Percentiles rank a stretch among this genome's conserved stretches.
Conservation (phyloP, 495 filamentous ascomycete genomes). For the Articulospora tetracladia region DNA sequence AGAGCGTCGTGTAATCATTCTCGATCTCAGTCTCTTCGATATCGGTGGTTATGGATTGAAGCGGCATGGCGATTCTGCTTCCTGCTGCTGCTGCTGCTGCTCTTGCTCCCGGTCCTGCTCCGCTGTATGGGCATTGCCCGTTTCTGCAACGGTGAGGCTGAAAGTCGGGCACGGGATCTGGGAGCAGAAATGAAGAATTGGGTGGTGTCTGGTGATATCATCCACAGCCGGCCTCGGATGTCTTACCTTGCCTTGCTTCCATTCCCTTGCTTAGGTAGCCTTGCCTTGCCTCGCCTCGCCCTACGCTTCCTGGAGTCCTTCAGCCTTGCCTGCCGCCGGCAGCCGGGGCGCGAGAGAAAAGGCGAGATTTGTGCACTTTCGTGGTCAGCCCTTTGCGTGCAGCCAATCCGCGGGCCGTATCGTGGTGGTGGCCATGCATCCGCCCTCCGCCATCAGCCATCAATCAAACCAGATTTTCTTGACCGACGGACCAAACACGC, state of each 20-base stretch:
- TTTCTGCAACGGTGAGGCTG: not conserved
- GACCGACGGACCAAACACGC: no score
- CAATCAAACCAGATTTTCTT: no score
- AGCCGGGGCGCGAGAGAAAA: not conserved
- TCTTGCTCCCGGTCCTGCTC: no score
- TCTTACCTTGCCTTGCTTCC: no score
- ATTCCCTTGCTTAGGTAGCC: no score
- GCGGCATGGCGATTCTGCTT: not conserved
- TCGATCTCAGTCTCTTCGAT: slow-evolving; percentile 14
- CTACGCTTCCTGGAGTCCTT: not conserved
- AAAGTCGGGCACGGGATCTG: no score
- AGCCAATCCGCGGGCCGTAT: not conserved
- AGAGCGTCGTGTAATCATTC: slow-evolving; percentile 11
- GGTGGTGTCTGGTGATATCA: slow-evolving; percentile 1
- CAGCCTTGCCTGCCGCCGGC: not conserved
- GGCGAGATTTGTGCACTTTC: not conserved
- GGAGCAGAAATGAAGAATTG: no score
- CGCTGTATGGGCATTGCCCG: no score
- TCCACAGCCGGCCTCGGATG: not conserved
- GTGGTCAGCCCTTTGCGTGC: not conserved
- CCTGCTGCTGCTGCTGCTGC: no score
- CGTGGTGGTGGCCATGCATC: not conserved
- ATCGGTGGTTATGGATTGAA: not conserved
- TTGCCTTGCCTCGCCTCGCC: no score
- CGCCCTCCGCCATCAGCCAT: no score